Percentiles rank a stretch among this genome's conserved stretches.
These are phyloP conservation scores for Garcia nutans DNA, from an alignment of 345 rosid genomes.

Conservation along the genomic window DNA sequence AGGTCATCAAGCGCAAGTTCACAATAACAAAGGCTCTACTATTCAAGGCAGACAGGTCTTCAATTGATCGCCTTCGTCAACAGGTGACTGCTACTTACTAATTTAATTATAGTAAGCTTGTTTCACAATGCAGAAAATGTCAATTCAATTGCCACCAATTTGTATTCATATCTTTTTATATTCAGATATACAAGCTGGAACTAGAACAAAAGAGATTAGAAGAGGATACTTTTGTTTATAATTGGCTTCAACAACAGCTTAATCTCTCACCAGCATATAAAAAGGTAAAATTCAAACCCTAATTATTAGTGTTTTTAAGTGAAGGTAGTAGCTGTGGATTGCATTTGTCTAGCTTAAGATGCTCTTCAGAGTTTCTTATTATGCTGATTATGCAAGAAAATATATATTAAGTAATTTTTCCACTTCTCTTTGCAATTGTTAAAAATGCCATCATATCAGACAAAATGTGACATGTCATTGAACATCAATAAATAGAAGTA, in stretches of 20 bases:
- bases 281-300: slow-evolving; percentile 45
- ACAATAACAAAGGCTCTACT: slow-evolving; percentile 78
- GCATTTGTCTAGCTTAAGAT: neutral
- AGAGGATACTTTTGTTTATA: slow-evolving; percentile 83
- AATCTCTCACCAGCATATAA: slow-evolving; percentile 89
- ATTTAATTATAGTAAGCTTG: slow-evolving; percentile 17
- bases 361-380: neutral
- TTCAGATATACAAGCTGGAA: slow-evolving; percentile 77
- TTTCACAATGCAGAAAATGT: neutral
- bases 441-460: neutral
- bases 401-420: neutral
- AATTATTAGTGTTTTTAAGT: neutral
- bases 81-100: slow-evolving; percentile 52
- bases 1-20: slow-evolving; percentile 75
- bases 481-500: no score
- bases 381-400: neutral
- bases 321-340: neutral
- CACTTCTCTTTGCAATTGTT: neutral
- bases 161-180: slow-evolving; percentile 17
- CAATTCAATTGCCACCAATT: slow-evolving; percentile 15
- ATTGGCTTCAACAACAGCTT: slow-evolving; percentile 92
- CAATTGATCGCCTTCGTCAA: slow-evolving; percentile 74
- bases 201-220: slow-evolving; percentile 80
- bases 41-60: slow-evolving; percentile 80
- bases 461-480: neutral